These are phyloP conservation scores for Dothideomycetes sp. DNA, from an alignment of 2,329 filamentous ascomycete genomes.

Conservation along the genomic window DNA sequence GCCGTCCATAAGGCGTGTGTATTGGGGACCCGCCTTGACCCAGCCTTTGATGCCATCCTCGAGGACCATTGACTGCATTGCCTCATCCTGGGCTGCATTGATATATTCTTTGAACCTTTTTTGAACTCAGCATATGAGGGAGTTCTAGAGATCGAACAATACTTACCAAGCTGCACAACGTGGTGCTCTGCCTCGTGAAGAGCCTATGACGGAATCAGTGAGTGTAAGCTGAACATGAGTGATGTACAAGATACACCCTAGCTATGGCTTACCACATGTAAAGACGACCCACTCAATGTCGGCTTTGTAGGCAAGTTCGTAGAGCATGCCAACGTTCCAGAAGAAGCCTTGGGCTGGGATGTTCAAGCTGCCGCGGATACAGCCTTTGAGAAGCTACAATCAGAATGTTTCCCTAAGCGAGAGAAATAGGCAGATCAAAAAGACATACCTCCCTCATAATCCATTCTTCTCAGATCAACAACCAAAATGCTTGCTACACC, in stretches of 20 bases:
- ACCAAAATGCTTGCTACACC: constrained; percentile 31
- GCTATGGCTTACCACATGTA: constrained; percentile 34
- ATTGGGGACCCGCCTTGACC: constrained; percentile 33
- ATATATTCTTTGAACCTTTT: constrained; percentile 11
- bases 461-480: constrained; percentile 38
- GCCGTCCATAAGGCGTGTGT: constrained; percentile 32
- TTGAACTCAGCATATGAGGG: not conserved
- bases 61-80: constrained; percentile 34
- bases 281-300: constrained; percentile 39
- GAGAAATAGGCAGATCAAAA: not conserved
- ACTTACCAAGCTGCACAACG: constrained; percentile 28
- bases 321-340: constrained; percentile 36
- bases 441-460: constrained; percentile 37
- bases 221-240: not conserved
- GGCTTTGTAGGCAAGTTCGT: constrained; percentile 35
- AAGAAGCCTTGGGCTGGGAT: constrained; percentile 41
- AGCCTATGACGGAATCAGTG: constrained; percentile 10
- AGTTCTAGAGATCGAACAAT: no score
- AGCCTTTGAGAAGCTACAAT: not conserved
- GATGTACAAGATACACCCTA: not conserved
- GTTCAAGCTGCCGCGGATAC: constrained; percentile 35
- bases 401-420: no score
- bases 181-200: constrained; percentile 22
- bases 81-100: constrained; percentile 26
- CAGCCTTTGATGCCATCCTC: constrained; percentile 38